These are phyloP conservation scores for Boletus reticuloceps DNA, from an alignment of 768 basidiomycete genomes.

Conservation along the genomic window DNA sequence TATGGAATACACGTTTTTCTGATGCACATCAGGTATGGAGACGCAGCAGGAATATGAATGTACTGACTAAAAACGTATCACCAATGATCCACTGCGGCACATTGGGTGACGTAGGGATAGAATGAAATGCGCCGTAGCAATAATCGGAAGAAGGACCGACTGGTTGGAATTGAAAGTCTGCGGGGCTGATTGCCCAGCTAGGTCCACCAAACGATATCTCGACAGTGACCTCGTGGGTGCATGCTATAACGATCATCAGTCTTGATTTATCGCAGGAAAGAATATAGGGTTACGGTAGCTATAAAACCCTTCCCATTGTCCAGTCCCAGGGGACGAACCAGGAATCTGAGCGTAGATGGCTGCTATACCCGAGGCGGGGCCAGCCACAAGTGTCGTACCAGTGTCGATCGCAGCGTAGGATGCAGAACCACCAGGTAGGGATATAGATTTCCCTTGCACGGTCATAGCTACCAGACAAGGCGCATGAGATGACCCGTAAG, in stretches of 20 bases:
- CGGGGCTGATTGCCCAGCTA: conserved; percentile 44
- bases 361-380: conserved; percentile 38
- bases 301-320: conserved; percentile 45
- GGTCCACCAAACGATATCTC: conserved; percentile 44
- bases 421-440: conserved; percentile 35
- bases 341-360: conserved; percentile 48
- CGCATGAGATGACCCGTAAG: neutral
- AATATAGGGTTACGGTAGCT: conserved; percentile 33
- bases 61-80: conserved; percentile 69
- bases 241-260: conserved; percentile 38
- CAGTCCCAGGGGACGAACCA: conserved; percentile 38
- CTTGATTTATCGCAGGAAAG: neutral
- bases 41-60: neutral
- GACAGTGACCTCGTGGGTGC: conserved; percentile 33
- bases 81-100: conserved; percentile 84
- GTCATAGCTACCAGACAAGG: conserved; percentile 26
- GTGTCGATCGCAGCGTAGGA: conserved; percentile 52
- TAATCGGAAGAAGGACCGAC: conserved; percentile 42
- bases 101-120: conserved; percentile 49
- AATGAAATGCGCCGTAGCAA: conserved; percentile 88
- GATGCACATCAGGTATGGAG: neutral
- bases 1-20: conserved; percentile 59
- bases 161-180: conserved; percentile 48
- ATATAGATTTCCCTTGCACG: conserved; percentile 33
- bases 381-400: conserved; percentile 60